A percentile compares a stretch with the other conserved stretches of the same genome.
Conservation (phyloP, 257 asterid species). For the Salvia rosmarinus region DNA sequence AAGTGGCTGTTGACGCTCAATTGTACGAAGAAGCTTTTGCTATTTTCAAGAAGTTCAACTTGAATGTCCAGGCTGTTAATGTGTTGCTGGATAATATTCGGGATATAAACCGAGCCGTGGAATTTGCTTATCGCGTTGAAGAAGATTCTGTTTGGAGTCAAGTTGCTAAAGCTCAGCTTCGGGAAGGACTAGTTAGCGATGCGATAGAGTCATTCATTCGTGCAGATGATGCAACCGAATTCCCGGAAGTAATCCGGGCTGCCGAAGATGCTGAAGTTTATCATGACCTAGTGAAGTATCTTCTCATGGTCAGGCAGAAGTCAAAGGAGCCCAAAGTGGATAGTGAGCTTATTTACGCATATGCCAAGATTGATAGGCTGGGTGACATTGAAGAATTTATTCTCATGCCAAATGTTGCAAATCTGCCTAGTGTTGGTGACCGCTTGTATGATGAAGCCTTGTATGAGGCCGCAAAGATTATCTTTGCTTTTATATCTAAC, state of each 20-base stretch:
- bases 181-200: constrained; percentile 97
- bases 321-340: constrained; percentile 98
- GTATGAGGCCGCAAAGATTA: constrained; percentile 97
- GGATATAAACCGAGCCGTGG: constrained; percentile 93
- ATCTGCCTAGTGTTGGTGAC: constrained; percentile 97
- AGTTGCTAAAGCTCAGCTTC: constrained; percentile 96
- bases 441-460: constrained; percentile 94
- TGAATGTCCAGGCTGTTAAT: constrained; percentile 98
- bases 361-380: constrained; percentile 94
- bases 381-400: constrained; percentile 97
- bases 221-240: constrained; percentile 90
- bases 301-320: constrained; percentile 98
- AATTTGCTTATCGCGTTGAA: constrained; percentile 97
- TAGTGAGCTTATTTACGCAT: constrained; percentile 96
- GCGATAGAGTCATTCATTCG: constrained; percentile 98
- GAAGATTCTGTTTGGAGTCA: constrained; percentile 99
- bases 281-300: constrained; percentile 93
- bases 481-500: constrained; percentile 85
- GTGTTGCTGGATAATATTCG: constrained; percentile 89
- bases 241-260: constrained; percentile 88
- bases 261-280: constrained; percentile 90
- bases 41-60: constrained; percentile 94
- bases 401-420: constrained; percentile 99
- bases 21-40: constrained; percentile 96
- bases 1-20: constrained; percentile 95